These are phyloP conservation scores for Pezicula carpinea DNA, from an alignment of 2,329 filamentous ascomycete species.

Conservation along the genomic window DNA sequence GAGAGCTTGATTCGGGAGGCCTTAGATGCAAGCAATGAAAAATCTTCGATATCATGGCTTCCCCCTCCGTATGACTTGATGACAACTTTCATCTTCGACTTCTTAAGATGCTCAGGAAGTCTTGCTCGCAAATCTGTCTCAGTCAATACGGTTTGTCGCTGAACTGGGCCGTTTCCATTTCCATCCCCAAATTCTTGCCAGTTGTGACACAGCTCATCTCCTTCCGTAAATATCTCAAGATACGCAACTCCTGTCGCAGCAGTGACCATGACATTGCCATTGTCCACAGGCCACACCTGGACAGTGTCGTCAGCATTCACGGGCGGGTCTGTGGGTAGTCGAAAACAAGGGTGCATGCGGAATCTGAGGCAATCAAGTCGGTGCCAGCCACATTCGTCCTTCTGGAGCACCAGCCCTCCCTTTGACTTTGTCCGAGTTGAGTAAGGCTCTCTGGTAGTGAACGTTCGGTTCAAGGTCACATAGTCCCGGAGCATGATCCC, in stretches of 20 bases:
- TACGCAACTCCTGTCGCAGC: slow-evolving; percentile 80
- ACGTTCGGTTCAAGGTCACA: slow-evolving; percentile 76
- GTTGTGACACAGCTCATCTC: slow-evolving; percentile 72
- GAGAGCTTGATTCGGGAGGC: slow-evolving; percentile 69
- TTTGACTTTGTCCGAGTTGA: slow-evolving; percentile 83
- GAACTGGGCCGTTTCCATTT: slow-evolving; percentile 52
- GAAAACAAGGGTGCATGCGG: slow-evolving; percentile 85
- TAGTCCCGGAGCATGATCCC: slow-evolving; percentile 95
- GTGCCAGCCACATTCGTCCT: slow-evolving; percentile 90
- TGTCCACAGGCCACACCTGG: slow-evolving; percentile 81
- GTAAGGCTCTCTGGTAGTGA: slow-evolving; percentile 75
- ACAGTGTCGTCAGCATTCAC: slow-evolving; percentile 67
- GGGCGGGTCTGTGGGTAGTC: slow-evolving; percentile 69
- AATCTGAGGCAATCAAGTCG: slow-evolving; percentile 84
- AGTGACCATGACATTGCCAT: slow-evolving; percentile 69
- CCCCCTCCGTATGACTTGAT: slow-evolving; percentile 75
- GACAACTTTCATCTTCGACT: slow-evolving; percentile 63
- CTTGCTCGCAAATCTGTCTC: slow-evolving; percentile 70
- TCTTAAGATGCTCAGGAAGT: slow-evolving; percentile 68
- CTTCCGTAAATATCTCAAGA: slow-evolving; percentile 75
- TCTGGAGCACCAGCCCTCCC: slow-evolving; percentile 67
- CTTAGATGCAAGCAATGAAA: slow-evolving; percentile 65
- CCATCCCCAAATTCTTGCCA: slow-evolving; percentile 77
- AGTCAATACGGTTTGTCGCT: slow-evolving; percentile 68
- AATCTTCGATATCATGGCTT: slow-evolving; percentile 71